Conservation (phyloP, 805 yeast species). For the Starmerella tilneyi region DNA sequence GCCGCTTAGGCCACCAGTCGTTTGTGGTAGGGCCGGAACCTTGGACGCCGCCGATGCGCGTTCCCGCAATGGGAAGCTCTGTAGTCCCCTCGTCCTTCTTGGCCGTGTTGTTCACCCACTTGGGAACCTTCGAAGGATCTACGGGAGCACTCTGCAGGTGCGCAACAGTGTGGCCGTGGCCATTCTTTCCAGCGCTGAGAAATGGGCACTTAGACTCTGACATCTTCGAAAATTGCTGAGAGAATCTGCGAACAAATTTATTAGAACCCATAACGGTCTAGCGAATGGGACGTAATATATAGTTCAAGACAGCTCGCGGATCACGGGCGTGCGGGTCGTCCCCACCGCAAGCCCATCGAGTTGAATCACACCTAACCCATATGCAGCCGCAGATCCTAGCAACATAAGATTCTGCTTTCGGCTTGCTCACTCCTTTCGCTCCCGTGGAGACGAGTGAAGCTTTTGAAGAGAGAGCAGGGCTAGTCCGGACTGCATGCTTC, state of each 20-base stretch:
- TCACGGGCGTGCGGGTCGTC: too few species aligned
- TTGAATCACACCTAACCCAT: too few species aligned
- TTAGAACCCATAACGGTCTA: not conserved
- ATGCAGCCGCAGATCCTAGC: too few species aligned
- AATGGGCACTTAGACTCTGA: not conserved
- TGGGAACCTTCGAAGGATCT: not conserved
- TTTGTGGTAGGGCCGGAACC: slow-evolving; percentile 19
- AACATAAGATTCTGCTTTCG: too few species aligned
- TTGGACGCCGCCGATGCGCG: slow-evolving; percentile 17
- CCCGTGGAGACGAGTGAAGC: too few species aligned
- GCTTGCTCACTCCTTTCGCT: too few species aligned
- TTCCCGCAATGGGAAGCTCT: slow-evolving; percentile 3
- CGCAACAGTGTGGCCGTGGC: not conserved
- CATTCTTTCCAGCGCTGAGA: not conserved
- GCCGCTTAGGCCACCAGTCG: slow-evolving; percentile 17
- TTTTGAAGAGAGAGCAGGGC: too few species aligned
- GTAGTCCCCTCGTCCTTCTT: not conserved
- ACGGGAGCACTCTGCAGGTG: not conserved
- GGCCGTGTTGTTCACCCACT: not conserved
- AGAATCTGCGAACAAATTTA: not conserved
- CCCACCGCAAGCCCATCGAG: too few species aligned
- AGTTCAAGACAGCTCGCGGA: too few species aligned
- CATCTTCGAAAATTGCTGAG: not conserved
- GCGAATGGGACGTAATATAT: too few species aligned
- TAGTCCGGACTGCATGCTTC: too few species aligned